Conservation (phyloP, 371 early-diverging fungal genomes). For the Lichtheimia ornata region DNA sequence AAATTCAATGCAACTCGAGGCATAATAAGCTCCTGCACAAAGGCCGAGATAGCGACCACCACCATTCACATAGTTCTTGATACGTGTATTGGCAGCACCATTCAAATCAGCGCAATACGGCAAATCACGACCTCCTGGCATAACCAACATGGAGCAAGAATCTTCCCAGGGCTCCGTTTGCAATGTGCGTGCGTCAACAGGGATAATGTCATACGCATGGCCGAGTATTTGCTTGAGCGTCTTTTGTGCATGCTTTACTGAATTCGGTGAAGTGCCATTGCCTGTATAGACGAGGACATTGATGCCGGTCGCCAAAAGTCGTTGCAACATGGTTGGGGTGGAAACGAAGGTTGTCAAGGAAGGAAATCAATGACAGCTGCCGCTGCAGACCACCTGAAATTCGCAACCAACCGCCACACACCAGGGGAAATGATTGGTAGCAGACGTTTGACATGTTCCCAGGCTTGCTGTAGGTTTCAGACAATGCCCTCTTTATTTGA, state of each 20-base stretch:
- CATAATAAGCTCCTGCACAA: slow-evolving; percentile 95
- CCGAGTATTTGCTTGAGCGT: slow-evolving; percentile 72
- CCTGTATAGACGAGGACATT: slow-evolving; percentile 88
- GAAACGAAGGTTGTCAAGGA: too few species aligned
- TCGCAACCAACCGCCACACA: too few species aligned
- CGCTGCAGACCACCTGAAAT: too few species aligned
- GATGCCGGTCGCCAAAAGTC: slow-evolving; percentile 39
- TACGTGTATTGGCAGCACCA: slow-evolving; percentile 59
- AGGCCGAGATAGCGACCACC: slow-evolving; percentile 92
- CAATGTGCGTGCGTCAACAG: slow-evolving; percentile 74
- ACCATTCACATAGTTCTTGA: slow-evolving; percentile 67
- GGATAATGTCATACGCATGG: slow-evolving; percentile 83
- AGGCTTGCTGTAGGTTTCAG: too few species aligned
- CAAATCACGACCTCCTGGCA: slow-evolving; percentile 91
- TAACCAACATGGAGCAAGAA: slow-evolving; percentile 77
- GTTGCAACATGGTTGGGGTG: too few species aligned
- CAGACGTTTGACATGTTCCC: too few species aligned
- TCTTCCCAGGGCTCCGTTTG: slow-evolving; percentile 84
- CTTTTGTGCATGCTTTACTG: slow-evolving; percentile 64
- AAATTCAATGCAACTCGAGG: slow-evolving; percentile 69
- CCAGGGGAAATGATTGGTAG: too few species aligned
- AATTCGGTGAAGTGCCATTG: slow-evolving; percentile 71
- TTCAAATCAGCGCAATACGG: slow-evolving; percentile 75
- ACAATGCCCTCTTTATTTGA: too few species aligned
- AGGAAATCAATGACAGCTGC: too few species aligned